These are phyloP conservation scores for Serpula lacrymans DNA, from an alignment of 768 basidiomycete genomes.

Conservation along the genomic window DNA sequence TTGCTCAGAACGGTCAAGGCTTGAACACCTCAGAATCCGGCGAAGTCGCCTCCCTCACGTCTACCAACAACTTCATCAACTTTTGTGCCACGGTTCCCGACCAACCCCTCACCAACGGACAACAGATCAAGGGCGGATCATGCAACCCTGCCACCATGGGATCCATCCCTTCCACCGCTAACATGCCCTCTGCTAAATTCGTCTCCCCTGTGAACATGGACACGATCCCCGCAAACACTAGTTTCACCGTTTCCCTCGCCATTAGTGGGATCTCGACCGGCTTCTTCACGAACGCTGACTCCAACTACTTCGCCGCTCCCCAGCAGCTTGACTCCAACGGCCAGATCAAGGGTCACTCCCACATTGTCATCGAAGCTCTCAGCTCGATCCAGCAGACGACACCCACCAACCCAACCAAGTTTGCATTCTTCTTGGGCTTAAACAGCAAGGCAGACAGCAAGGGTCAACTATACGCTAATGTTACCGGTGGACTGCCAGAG, in stretches of 20 bases:
- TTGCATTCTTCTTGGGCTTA: conserved; percentile 59
- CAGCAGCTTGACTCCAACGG: conserved; percentile 47
- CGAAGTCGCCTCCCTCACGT: conserved; percentile 55
- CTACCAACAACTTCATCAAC: conserved; percentile 76
- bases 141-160: conserved; percentile 67
- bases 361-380: conserved; percentile 58
- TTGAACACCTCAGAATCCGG: conserved; percentile 31
- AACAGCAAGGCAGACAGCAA: conserved; percentile 38
- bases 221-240: conserved; percentile 38
- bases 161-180: conserved; percentile 43
- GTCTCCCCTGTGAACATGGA: conserved; percentile 41
- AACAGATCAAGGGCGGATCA: conserved; percentile 47
- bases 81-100: conserved; percentile 48
- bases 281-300: conserved; percentile 51
- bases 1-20: conserved; percentile 48
- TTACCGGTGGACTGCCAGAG: conserved; percentile 50
- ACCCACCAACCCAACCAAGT: conserved; percentile 45
- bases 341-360: conserved; percentile 56
- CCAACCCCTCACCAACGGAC: conserved; percentile 59
- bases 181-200: conserved; percentile 58
- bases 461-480: conserved; percentile 44
- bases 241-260: conserved; percentile 53
- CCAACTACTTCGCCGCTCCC: conserved; percentile 56
- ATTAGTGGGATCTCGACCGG: conserved; percentile 47
- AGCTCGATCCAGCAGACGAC: conserved; percentile 44